These are phyloP conservation scores for Paramecium tetraurelia DNA, from an alignment of 73 alveolate species.

Conservation along the genomic window DNA sequence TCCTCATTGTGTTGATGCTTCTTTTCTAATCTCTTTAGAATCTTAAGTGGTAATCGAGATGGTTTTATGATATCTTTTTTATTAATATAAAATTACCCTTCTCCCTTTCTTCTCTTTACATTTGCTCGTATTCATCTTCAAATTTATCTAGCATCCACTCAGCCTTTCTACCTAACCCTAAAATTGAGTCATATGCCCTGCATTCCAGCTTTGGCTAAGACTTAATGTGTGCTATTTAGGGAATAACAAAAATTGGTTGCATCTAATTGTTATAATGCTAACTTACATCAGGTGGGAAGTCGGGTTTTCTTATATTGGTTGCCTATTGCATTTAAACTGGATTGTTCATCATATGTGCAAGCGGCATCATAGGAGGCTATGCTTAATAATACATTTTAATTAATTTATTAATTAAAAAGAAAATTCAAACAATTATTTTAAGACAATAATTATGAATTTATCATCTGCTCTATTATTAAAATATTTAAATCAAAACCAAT, in stretches of 20 bases:
- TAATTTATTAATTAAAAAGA: not conserved
- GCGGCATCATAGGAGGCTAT: conserved; percentile 31
- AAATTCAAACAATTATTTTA: not conserved
- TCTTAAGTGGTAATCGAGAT: not conserved
- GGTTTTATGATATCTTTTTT: not conserved
- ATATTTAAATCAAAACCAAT: too few species aligned
- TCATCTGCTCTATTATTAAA: too few species aligned
- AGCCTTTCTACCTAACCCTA: not conserved
- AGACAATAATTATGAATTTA: not conserved
- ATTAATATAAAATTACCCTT: conserved; percentile 4
- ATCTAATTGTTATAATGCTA: not conserved
- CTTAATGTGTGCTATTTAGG: conserved; percentile 48
- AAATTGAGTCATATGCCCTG: conserved; percentile 40
- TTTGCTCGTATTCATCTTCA: conserved; percentile 34
- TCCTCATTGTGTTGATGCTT: not conserved
- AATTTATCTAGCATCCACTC: conserved; percentile 56
- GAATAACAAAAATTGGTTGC: conserved; percentile 45
- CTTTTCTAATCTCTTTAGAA: not conserved
- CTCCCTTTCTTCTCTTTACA: conserved; percentile 45
- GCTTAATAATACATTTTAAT: conserved; percentile 14
- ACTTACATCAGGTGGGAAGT: conserved; percentile 50
- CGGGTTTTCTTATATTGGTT: not conserved
- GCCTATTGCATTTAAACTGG: conserved; percentile 1
- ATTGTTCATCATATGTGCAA: conserved; percentile 48
- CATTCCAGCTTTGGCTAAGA: conserved; percentile 53